Conservation (phyloP, 164 flowering plant genomes). For the Piper betle region DNA sequence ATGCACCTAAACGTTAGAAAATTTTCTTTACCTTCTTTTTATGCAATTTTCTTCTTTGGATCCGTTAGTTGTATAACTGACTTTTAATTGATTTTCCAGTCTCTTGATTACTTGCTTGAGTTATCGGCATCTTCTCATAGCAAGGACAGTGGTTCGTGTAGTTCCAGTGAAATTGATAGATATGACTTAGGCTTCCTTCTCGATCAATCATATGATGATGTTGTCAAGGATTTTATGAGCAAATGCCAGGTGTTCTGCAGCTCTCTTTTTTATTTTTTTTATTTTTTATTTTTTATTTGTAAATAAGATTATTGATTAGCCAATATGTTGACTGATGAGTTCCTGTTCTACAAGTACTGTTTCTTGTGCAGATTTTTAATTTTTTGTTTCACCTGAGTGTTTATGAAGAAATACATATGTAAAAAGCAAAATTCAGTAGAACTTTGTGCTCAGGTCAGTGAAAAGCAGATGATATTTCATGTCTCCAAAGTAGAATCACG, state of each 20-base stretch:
- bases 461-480: neutral
- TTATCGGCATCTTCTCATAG: slow-evolving; percentile 36
- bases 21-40: no score
- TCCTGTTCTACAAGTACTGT: neutral
- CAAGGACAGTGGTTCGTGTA: slow-evolving; percentile 7
- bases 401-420: no score
- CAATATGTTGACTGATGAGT: neutral
- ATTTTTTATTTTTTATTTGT: no score
- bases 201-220: slow-evolving; percentile 2
- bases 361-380: no score
- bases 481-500: neutral
- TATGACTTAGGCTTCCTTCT: slow-evolving; percentile 15
- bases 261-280: neutral
- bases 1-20: no score
- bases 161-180: slow-evolving; percentile 5
- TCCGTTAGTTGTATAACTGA: neutral
- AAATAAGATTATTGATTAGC: neutral
- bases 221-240: slow-evolving; percentile 2
- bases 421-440: neutral
- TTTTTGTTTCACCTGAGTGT: neutral
- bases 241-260: slow-evolving; percentile 12
- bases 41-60: neutral
- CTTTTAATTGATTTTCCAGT: slow-evolving; percentile 24
- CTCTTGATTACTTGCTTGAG: slow-evolving; percentile 57
- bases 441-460: neutral